These are phyloP conservation scores for Penicillium sp. DNA, from an alignment of 2,329 filamentous ascomycete species.

Conservation along the genomic window DNA sequence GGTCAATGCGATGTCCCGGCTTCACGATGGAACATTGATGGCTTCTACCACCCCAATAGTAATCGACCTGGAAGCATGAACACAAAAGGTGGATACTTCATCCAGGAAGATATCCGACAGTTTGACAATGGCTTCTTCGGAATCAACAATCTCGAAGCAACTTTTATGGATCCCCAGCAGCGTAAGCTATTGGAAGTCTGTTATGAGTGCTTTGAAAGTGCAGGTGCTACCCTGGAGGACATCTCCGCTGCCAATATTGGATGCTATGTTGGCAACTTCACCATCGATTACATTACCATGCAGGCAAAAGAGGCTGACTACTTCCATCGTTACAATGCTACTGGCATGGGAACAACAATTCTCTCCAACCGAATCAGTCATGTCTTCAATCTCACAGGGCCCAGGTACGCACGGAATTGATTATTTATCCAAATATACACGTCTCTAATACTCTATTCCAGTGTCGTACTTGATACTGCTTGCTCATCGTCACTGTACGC, in stretches of 20 bases:
- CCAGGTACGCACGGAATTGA: neutral
- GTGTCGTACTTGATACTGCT: neutral
- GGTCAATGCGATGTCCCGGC: too few species aligned
- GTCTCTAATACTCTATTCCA: too few species aligned
- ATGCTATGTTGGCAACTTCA: slow-evolving; percentile 2
- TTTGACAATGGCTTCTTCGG: slow-evolving; percentile 6
- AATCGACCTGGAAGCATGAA: neutral
- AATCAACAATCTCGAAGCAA: slow-evolving; percentile 2
- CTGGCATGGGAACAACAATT: neutral
- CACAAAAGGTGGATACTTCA: neutral
- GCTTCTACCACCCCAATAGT: neutral
- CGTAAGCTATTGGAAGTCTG: slow-evolving; percentile 1
- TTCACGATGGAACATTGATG: too few species aligned
- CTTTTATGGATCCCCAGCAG: slow-evolving; percentile 7
- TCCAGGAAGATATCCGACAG: neutral
- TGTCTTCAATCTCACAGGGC: slow-evolving; percentile 2
- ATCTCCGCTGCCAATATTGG: neutral
- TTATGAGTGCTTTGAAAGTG: slow-evolving; percentile 6
- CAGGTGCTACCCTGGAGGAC: neutral
- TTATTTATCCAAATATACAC: too few species aligned
- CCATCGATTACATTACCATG: slow-evolving; percentile 3
- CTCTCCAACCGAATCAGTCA: slow-evolving; percentile 1
- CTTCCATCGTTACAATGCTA: neutral
- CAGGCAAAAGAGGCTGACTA: neutral
- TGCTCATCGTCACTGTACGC: slow-evolving; percentile 3